These are phyloP conservation scores for Diaporthe vaccinii DNA, from an alignment of 2,329 filamentous ascomycete species.

Conservation along the genomic window DNA sequence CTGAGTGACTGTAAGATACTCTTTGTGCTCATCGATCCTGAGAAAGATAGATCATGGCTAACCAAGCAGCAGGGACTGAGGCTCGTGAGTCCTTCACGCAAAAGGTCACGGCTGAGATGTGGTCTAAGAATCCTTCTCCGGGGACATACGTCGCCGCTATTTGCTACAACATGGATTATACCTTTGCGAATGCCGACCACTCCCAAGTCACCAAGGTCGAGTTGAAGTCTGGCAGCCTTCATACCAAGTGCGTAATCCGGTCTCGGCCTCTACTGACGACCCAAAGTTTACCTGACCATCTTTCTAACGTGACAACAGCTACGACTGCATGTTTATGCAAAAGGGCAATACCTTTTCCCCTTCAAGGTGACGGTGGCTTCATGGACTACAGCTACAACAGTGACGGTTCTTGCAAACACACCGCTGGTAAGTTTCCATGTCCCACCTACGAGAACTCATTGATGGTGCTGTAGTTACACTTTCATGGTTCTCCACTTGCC, in stretches of 20 bases:
- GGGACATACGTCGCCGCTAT: conserved; percentile 1
- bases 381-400: conserved; percentile 13
- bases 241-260: background rate
- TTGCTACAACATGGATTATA: conserved; percentile 21
- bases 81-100: conserved; percentile 10
- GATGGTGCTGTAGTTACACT: background rate
- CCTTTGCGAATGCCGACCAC: conserved; percentile 5
- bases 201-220: background rate
- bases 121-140: background rate
- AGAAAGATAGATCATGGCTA: background rate
- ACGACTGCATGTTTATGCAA: conserved; percentile 26
- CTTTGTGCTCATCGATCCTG: background rate
- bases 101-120: conserved; percentile 11
- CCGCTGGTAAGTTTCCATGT: background rate
- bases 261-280: background rate
- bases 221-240: conserved; percentile 5
- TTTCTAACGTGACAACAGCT: background rate
- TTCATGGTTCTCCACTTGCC: background rate
- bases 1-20: background rate
- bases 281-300: background rate
- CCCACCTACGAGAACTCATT: background rate
- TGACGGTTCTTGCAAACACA: conserved; percentile 1
- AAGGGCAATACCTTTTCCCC: conserved; percentile 14
- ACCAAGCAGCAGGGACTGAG: background rate
- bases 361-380: background rate